A percentile compares a stretch with the other conserved stretches of the same genome.
Conservation (phyloP, 2,329 filamentous ascomycete species). For the Epichloe sp. region DNA sequence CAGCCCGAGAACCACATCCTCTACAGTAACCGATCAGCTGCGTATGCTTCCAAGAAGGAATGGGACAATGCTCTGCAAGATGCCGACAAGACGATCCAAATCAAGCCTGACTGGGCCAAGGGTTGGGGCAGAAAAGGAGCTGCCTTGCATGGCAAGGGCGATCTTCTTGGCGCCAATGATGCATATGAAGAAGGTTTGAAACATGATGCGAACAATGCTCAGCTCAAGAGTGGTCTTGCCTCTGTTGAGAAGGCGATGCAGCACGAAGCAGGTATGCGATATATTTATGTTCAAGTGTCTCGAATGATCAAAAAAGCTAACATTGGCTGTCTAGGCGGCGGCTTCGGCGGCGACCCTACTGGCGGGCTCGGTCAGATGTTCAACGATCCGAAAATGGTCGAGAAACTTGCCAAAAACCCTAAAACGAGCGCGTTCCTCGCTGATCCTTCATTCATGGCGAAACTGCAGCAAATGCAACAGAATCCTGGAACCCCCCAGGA, state of each 20-base stretch:
- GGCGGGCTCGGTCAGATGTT: conserved; percentile 86
- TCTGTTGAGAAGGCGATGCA: conserved; percentile 83
- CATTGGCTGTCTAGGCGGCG: conserved; percentile 8
- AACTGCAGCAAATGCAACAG: conserved; percentile 66
- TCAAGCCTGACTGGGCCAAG: conserved; percentile 98
- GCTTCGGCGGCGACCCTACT: conserved; percentile 45
- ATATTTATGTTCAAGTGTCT: not conserved
- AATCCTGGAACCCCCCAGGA: conserved; percentile 66
- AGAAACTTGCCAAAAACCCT: conserved; percentile 86
- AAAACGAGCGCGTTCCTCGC: conserved; percentile 76
- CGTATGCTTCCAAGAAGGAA: conserved; percentile 77
- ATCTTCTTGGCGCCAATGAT: conserved; percentile 73
- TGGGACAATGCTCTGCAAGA: conserved; percentile 77
- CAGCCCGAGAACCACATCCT: conserved; percentile 90
- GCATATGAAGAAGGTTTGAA: conserved; percentile 93
- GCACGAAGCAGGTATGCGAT: conserved; percentile 25
- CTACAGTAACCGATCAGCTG: conserved; percentile 90
- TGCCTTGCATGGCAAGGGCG: conserved; percentile 75
- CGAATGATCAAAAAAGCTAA: conserved; percentile 2
- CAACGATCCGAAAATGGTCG: conserved; percentile 76
- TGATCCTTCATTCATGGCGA: conserved; percentile 79
- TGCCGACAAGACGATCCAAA: conserved; percentile 81
- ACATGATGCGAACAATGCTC: conserved; percentile 79
- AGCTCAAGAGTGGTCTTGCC: conserved; percentile 77
- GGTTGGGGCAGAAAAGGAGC: conserved; percentile 90